These are phyloP conservation scores for Solanum pinnatisectum DNA, from an alignment of 257 asterid species.

Conservation along the genomic window DNA sequence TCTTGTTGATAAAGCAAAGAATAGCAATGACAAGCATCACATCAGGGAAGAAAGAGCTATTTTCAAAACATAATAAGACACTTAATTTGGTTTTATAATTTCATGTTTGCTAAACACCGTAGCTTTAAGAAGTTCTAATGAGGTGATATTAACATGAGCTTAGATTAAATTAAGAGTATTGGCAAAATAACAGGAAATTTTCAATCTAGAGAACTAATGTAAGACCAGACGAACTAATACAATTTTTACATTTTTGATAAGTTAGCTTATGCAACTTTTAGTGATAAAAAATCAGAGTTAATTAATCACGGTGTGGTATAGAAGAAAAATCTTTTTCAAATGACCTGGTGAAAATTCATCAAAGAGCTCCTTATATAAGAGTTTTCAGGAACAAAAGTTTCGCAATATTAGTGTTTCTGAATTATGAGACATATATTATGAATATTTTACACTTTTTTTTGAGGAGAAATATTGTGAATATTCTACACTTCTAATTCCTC, in stretches of 20 bases:
- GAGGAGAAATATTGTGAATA: background rate
- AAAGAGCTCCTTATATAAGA: background rate
- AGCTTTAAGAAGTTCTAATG: background rate
- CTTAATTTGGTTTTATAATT: background rate
- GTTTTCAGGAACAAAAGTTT: background rate
- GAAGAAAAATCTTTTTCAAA: background rate
- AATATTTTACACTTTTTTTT: no score
- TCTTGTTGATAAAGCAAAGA: background rate
- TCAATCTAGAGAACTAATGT: background rate
- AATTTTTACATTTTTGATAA: no score
- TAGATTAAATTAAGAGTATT: background rate
- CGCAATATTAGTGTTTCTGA: background rate
- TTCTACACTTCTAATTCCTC: background rate
- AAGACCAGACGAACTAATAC: background rate
- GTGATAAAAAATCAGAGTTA: background rate
- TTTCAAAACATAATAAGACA: background rate
- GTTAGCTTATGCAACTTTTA: background rate
- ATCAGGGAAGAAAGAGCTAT: background rate
- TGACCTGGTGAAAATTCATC: background rate
- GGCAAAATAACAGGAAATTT: background rate
- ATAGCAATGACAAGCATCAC: background rate
- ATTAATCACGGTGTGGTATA: background rate
- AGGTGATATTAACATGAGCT: background rate
- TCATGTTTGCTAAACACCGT: background rate
- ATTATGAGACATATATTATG: background rate